Base-by-base conservation (phyloP, 768 basidiomycete genomes). In the Leccinum subtestaceum region DNA sequence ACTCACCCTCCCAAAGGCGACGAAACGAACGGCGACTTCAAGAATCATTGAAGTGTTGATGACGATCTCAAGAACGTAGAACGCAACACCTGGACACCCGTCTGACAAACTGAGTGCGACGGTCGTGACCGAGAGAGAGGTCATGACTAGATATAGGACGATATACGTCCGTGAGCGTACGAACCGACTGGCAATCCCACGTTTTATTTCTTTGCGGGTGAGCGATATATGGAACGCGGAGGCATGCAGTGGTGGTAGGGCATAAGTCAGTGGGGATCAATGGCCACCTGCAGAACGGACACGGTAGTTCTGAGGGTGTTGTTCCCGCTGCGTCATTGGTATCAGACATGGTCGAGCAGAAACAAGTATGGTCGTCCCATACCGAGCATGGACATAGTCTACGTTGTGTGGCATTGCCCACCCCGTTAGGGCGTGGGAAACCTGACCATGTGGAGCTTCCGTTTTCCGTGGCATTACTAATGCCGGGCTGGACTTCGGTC, bases 21-120 rank as follows among this genome's bases (percentile, higher is more conserved):
- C 79, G 70, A 98, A 89, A 43, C 97, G 86, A 59, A 96, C 90
- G 1, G 80, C 81, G 17, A 99, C 97, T 78, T 99, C 97, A 25
- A 89, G 72, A 60, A 98, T 98, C 95, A 98, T 96, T 10, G 91
- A 81, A 0, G 82, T 80, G 70, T 96, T 95, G 73, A 96, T 84
- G 70, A 96, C 85, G 47, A 96, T 73, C 74, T 97, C 94, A 65
- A 97, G 80, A 29, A 95, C 75, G 74, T 93, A 97, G 75, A 97
- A 97, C 4, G 91, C 77, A 17, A 88, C 65, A 5, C 88, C 90
- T 6, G 94, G 94, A 66, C 95, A 97, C 27, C 88, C 93, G 64
- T 90, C 87, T 47, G 84, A 81, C 57, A 95, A 72, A 71, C 91
- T 93, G 51, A 97, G 79, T 32, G 89, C 82, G 56, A 96, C 88